Conservation (phyloP, 306 rosid species). For the Delonix regia region DNA sequence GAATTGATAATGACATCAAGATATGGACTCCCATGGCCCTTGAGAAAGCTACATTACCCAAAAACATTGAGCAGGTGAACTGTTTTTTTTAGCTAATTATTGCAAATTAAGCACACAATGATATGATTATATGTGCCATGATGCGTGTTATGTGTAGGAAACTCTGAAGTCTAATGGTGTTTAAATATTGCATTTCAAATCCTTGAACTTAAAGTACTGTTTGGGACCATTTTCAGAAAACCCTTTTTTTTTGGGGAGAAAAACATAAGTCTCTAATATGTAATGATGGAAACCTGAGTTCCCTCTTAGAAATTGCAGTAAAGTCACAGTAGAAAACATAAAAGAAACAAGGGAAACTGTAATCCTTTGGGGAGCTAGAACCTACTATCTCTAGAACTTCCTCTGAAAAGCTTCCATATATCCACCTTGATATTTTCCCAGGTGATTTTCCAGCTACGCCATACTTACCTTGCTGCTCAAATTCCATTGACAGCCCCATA, state of each 20-base stretch:
- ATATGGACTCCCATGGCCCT: constrained; percentile 90
- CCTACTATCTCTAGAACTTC: neutral
- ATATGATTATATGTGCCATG: constrained; percentile 1
- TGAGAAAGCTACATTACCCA: constrained; percentile 79
- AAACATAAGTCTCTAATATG: constrained; percentile 2
- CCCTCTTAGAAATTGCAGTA: neutral
- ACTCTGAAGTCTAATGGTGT: neutral
- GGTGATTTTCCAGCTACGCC: neutral
- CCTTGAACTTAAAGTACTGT: neutral
- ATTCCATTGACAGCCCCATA: neutral
- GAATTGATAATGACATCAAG: constrained; percentile 83
- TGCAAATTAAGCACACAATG: constrained; percentile 14
- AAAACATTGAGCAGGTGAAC: constrained; percentile 69
- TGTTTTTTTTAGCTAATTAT: constrained; percentile 34
- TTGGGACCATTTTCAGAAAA: neutral
- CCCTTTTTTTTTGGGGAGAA: neutral
- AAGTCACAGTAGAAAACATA: neutral
- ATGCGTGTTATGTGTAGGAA: constrained; percentile 29
- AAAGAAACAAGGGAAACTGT: no score
- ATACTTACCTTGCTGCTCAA: neutral
- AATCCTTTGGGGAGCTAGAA: neutral
- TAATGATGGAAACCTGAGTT: neutral
- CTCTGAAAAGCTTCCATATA: neutral
- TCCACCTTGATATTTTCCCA: neutral
- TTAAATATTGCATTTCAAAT: neutral